A percentile compares a stretch with the other conserved stretches of the same genome.
Evolutionary conservation across 352 stramenopile genomes (phyloP).

Genomic region (Phytophthora crassamura): DNA sequence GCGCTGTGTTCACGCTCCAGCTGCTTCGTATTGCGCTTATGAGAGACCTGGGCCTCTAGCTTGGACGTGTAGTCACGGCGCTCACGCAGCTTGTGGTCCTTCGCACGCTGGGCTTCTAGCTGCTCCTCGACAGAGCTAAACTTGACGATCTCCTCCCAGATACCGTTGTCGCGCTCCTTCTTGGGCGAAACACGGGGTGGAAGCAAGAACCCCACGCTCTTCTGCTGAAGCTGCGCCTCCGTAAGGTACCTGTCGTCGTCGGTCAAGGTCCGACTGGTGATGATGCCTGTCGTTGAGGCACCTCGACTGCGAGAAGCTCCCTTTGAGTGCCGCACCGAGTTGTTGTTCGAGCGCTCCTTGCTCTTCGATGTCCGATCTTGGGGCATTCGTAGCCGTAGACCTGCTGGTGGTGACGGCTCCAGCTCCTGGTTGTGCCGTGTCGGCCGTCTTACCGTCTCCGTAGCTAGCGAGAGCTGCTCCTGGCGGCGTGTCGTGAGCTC

Average conservation of each 20-base stretch:
- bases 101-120: constrained; percentile 49
- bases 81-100: constrained; percentile 45
- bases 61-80: constrained; percentile 48
- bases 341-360: constrained; percentile 30
- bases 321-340: constrained; percentile 9
- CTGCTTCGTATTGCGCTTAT: constrained; percentile 45
- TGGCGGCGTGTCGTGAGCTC: constrained; percentile 47
- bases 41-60: constrained; percentile 61
- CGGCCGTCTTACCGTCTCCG: constrained; percentile 5
- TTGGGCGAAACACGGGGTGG: constrained; percentile 70
- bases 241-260: constrained; percentile 75
- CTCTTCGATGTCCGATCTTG: constrained; percentile 18
- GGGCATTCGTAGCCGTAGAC: no score
- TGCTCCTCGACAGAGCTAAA: constrained; percentile 76
- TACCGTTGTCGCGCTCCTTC: constrained; percentile 79
- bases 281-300: background rate
- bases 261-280: constrained; percentile 3
- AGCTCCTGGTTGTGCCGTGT: constrained; percentile 33
- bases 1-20: constrained; percentile 50
- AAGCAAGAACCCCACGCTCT: constrained; percentile 68
- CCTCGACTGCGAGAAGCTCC: constrained; percentile 2
- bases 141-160: constrained; percentile 88
- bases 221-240: constrained; percentile 74
- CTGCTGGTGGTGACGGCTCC: constrained; percentile 8
- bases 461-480: constrained; percentile 42